A percentile compares a stretch with the other conserved stretches of the same genome.
These are phyloP conservation scores for Orobanche coerulescens DNA, from an alignment of 257 asterid genomes.

Conservation along the genomic window DNA sequence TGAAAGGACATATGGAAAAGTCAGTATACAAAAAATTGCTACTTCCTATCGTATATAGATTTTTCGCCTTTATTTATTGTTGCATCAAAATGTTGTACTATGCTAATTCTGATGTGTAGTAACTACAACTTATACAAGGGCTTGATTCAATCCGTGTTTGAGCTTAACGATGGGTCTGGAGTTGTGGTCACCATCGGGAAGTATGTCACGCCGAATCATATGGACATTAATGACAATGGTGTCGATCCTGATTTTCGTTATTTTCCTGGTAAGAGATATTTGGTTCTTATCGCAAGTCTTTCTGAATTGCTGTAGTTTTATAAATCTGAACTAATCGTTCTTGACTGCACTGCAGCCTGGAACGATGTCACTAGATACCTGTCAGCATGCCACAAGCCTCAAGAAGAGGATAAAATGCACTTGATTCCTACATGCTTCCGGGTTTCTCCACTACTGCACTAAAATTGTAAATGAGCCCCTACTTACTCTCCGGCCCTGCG, in stretches of 20 bases:
- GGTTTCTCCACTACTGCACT: no score
- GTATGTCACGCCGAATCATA: constrained; percentile 83
- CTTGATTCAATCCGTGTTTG: constrained; percentile 90
- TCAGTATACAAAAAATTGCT: constrained; percentile 24
- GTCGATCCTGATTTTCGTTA: constrained; percentile 85
- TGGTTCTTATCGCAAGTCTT: not conserved
- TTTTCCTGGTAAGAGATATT: constrained; percentile 53
- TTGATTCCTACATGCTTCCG: no score
- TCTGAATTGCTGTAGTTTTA: not conserved
- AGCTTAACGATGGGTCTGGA: constrained; percentile 95
- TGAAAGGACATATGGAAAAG: constrained; percentile 96
- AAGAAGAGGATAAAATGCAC: constrained; percentile 45
- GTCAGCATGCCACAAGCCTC: constrained; percentile 62
- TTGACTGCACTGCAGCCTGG: constrained; percentile 67
- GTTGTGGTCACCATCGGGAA: constrained; percentile 89
- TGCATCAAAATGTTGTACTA: not conserved
- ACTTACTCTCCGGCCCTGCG: no score
- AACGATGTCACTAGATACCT: constrained; percentile 52
- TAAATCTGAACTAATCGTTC: not conserved
- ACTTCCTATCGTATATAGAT: not conserved
- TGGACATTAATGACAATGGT: constrained; percentile 88
- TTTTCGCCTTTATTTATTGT: not conserved
- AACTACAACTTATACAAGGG: constrained; percentile 64
- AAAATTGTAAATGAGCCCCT: no score
- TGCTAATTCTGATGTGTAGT: not conserved